Evolutionary conservation across 345 rosid genomes (phyloP).

Genomic region (Eucalyptus marginata): DNA sequence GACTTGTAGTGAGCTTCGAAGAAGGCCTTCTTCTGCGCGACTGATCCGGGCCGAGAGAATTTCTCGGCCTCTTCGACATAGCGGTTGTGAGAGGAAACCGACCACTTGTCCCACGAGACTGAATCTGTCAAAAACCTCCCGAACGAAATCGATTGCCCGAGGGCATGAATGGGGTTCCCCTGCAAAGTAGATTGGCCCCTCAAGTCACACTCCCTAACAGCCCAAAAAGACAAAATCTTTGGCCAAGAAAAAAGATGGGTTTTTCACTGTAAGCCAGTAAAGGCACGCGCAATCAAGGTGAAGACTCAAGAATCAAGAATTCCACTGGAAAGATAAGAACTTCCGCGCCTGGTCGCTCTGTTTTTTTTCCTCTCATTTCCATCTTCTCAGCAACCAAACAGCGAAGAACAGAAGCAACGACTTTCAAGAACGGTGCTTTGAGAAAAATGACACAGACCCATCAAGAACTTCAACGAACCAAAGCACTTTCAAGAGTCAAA

Average conservation of each 20-base stretch:
- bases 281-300: neutral
- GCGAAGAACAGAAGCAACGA: neutral
- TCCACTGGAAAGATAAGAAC: neutral
- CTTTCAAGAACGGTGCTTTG: neutral
- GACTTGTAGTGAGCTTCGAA: slow-evolving; percentile 33
- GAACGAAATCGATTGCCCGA: slow-evolving; percentile 24
- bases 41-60: slow-evolving; percentile 31
- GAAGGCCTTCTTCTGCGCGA: slow-evolving; percentile 41
- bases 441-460: neutral
- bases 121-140: slow-evolving; percentile 35
- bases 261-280: neutral
- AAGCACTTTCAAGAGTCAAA: neutral
- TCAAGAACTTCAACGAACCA: neutral
- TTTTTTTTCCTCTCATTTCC: neutral
- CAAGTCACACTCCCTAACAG: neutral
- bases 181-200: neutral
- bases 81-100: slow-evolving; percentile 15
- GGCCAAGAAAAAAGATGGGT: neutral
- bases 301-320: neutral
- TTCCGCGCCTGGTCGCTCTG: neutral
- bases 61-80: slow-evolving; percentile 40
- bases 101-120: slow-evolving; percentile 35
- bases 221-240: neutral
- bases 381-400: neutral
- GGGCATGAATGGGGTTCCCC: slow-evolving; percentile 15